phyloP scores from a whole-genome alignment of 2,329 filamentous ascomycete genomes.

The Ophiostoma tasmaniense region DNA sequence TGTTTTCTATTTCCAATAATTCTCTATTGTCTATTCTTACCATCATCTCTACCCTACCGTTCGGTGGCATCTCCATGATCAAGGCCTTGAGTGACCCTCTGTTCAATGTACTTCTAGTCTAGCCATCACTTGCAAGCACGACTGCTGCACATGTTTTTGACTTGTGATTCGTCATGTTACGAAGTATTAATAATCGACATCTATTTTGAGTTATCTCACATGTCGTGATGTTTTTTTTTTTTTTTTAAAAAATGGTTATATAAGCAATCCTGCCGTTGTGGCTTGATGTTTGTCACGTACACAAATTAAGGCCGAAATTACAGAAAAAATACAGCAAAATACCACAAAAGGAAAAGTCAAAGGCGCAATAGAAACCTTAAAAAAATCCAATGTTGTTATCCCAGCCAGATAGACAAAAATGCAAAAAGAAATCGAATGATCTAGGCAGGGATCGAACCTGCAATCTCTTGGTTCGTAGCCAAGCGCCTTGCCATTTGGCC shows the following conservation, averaged over 20 bases:
- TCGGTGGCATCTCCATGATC: neutral
- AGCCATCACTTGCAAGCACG: too few relatives aligned
- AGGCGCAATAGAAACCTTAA: too few relatives aligned
- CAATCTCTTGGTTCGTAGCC: constrained; percentile 33
- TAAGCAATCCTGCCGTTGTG: neutral
- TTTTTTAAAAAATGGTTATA: too few relatives aligned
- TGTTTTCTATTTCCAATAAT: neutral
- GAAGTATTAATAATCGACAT: neutral
- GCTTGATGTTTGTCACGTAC: neutral
- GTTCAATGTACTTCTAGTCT: neutral
- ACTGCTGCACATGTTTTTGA: neutral
- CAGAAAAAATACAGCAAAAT: neutral
- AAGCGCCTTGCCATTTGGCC: constrained; percentile 31
- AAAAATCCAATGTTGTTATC: too few relatives aligned
- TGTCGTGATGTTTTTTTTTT: neutral
- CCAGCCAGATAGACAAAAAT: neutral
- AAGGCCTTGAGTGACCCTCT: neutral
- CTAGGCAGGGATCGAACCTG: constrained; percentile 31
- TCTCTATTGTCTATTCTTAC: neutral
- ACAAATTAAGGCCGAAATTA: too few relatives aligned
- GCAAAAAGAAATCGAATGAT: constrained; percentile 15
- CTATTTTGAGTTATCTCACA: too few relatives aligned
- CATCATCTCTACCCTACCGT: neutral
- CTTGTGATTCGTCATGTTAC: neutral
- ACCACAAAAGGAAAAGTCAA: too few relatives aligned